Percentiles rank a stretch among this genome's conserved stretches.
Evolutionary conservation across 2,329 filamentous ascomycete genomes (phyloP).

Genomic region (Aspergillus piperis): DNA sequence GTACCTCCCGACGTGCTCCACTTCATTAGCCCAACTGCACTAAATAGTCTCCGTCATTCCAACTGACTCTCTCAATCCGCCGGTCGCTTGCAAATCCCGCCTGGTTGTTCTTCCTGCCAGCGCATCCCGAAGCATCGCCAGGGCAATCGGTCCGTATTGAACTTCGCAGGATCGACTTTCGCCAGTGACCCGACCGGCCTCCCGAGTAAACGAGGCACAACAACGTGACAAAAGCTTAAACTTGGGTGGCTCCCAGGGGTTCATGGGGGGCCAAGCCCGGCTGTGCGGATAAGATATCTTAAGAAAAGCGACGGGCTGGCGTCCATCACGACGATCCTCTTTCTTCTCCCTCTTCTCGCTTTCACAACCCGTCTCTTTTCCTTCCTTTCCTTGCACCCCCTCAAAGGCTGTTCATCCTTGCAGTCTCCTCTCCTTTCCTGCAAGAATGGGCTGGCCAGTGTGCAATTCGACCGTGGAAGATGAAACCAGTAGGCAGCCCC

Average conservation of each 20-base stretch:
- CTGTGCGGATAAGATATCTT: constrained; percentile 13
- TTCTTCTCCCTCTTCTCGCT: background rate
- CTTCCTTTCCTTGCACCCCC: constrained; percentile 12
- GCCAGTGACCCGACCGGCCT: background rate
- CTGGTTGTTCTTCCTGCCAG: background rate
- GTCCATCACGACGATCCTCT: background rate
- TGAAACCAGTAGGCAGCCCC: constrained; percentile 40
- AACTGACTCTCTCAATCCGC: background rate
- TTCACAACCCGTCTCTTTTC: constrained; percentile 11
- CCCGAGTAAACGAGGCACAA: background rate
- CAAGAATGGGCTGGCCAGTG: constrained; percentile 46
- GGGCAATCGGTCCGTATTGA: background rate
- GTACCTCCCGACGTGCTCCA: background rate
- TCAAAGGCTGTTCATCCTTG: constrained; percentile 2
- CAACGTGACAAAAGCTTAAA: constrained; percentile 6
- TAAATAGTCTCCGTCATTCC: background rate
- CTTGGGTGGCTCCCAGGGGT: constrained; percentile 9
- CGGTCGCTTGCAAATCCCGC: background rate
- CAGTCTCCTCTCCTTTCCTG: constrained; percentile 15
- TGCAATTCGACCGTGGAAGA: constrained; percentile 56
- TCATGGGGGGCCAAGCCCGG: constrained; percentile 9
- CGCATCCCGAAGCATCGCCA: background rate
- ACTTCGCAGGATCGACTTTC: background rate
- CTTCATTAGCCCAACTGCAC: background rate
- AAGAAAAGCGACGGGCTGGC: background rate